These are phyloP conservation scores for Fusarium sp. DNA, from an alignment of 2,329 filamentous ascomycete genomes.

Conservation along the genomic window DNA sequence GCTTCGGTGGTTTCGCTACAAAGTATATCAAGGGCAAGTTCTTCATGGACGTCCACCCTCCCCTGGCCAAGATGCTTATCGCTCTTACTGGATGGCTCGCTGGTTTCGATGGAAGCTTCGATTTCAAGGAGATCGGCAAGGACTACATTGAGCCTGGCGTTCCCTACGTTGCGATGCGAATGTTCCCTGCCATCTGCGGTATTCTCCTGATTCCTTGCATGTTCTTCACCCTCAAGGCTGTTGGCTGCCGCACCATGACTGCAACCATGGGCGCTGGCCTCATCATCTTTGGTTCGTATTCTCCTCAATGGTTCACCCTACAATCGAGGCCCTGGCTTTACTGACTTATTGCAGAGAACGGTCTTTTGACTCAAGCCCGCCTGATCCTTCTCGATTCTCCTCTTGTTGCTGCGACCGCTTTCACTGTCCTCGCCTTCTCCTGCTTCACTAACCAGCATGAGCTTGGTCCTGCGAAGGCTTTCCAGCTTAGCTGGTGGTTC, in stretches of 20 bases:
- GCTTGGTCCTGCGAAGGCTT: constrained; percentile 88
- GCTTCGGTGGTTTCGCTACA: constrained; percentile 96
- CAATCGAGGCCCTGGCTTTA: constrained; percentile 1
- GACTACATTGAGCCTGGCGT: constrained; percentile 96
- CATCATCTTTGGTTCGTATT: constrained; percentile 86
- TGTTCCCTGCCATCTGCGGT: constrained; percentile 91
- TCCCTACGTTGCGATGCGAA: constrained; percentile 97
- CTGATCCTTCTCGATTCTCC: constrained; percentile 97
- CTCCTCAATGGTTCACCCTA: not conserved
- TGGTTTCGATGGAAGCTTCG: constrained; percentile 94
- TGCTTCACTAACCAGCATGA: constrained; percentile 98
- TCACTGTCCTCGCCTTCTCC: constrained; percentile 90
- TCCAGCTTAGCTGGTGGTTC: constrained; percentile 96
- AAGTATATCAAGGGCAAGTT: constrained; percentile 99
- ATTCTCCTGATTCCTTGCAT: constrained; percentile 91
- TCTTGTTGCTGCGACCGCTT: constrained; percentile 91
- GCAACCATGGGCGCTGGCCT: constrained; percentile 86
- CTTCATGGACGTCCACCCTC: constrained; percentile 99
- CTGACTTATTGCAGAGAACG: constrained; percentile 79
- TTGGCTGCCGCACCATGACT: constrained; percentile 89
- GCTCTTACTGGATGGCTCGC: constrained; percentile 95
- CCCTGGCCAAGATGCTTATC: constrained; percentile 95
- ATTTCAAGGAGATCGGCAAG: constrained; percentile 99
- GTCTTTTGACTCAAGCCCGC: constrained; percentile 92
- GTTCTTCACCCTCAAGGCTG: constrained; percentile 93